Base-by-base conservation (phyloP, 768 basidiomycete species). In the Auricularia sp. region DNA sequence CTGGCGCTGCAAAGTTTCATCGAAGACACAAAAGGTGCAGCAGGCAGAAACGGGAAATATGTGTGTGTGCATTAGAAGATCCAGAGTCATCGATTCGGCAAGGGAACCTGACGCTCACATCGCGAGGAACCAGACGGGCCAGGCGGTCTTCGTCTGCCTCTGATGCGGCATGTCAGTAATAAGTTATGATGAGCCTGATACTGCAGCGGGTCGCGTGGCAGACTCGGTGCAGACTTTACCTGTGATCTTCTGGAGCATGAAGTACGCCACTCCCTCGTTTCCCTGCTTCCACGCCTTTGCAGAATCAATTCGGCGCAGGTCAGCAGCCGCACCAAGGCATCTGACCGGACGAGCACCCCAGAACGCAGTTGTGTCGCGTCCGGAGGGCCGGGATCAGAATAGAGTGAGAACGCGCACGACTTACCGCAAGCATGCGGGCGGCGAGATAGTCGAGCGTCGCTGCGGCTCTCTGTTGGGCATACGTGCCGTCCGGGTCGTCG, bases 391-490 rank as follows among this genome's bases (percentile, higher is more conserved):
- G 39, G 39, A 42, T 14, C 39, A 42, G 39, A 42, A 8, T 42
- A 42, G 8, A 42, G 39, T 42, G 29, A 29, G 29, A 29, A 29
- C 29, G 29, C 29, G 29, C 29, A 29, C 29, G 29, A 42, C 88
- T 72, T 73, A 91, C 91, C 64, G 85, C 87, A 84, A 92, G 90
- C 91, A 93, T 93, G 78, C 91, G 83, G 71, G 84, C 83, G 67
- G 85, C 87, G 72, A 87, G 83, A 77, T 92, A 93, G 61, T 88
- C 79, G 63, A 85, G 74, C 10, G 84, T 84, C 59, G 87, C 87
- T 68, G 83, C 84, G 68, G 87, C 85, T 70, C 81, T 82, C 61
- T 84, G 79, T 69, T 82, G 83, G 64, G 80, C 78, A 75, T 89
- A 80, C 23, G 75, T 72, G 39, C 81, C 82, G 64, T 85, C 81